phyloP scores from a whole-genome alignment of 805 yeast species.

The Saturnispora mendoncae region DNA sequence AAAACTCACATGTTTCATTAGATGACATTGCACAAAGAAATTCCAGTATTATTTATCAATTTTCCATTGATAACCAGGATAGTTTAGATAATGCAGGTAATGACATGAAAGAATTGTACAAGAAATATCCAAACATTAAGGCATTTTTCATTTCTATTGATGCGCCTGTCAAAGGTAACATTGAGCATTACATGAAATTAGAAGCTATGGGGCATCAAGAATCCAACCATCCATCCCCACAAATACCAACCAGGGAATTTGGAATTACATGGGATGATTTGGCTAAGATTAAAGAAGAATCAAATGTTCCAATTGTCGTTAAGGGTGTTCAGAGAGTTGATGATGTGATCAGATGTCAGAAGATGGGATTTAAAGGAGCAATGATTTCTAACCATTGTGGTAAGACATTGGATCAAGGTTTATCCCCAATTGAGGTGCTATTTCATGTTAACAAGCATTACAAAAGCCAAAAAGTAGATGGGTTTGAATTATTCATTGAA shows the following conservation, averaged over 20 bases:
- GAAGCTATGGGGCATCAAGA: conserved; percentile 37
- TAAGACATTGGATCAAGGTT: conserved; percentile 54
- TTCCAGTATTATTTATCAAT: conserved; percentile 75
- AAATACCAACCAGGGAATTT: conserved; percentile 9
- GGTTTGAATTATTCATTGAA: conserved; percentile 44
- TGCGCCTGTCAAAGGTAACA: conserved; percentile 69
- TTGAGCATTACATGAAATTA: conserved; percentile 81
- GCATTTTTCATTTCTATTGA: conserved; percentile 82
- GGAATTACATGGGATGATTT: conserved; percentile 53
- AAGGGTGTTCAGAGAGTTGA: conserved; percentile 65
- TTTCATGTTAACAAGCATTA: conserved; percentile 39
- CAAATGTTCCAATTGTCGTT: conserved; percentile 39
- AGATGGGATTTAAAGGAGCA: conserved; percentile 52
- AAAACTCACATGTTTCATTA: conserved; percentile 71
- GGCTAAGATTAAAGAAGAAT: conserved; percentile 37
- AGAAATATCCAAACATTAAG: conserved; percentile 39
- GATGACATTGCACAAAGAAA: conserved; percentile 58
- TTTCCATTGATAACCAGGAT: conserved; percentile 56
- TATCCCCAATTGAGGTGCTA: conserved; percentile 54
- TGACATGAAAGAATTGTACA: conserved; percentile 18
- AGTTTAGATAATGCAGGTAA: conserved; percentile 48
- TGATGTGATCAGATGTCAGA: conserved; percentile 52
- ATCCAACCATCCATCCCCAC: conserved; percentile 24
- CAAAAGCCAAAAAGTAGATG: conserved; percentile 29
- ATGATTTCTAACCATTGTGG: conserved; percentile 72